Percentiles rank a stretch among this genome's conserved stretches.
Conservation (phyloP, 306 rosid genomes). For the Benincasa hispida region DNA sequence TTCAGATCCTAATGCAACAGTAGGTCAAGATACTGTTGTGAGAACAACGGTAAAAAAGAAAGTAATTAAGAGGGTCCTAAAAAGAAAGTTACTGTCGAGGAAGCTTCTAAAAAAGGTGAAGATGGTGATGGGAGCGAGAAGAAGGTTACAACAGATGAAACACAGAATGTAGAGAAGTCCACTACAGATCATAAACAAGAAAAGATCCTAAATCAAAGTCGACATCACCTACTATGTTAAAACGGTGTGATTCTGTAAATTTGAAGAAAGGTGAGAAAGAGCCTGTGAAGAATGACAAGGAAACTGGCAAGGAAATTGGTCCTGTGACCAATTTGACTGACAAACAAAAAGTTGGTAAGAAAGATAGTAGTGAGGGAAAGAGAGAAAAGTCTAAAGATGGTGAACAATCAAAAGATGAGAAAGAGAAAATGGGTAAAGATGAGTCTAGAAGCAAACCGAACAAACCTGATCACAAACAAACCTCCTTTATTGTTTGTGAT, state of each 20-base stretch:
- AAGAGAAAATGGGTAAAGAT: conserved; percentile 39
- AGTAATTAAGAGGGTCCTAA: conserved; percentile 78
- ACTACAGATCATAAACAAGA: conserved; percentile 29
- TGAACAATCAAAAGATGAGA: conserved; percentile 56
- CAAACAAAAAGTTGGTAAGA: conserved; percentile 33
- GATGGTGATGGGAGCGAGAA: conserved; percentile 22
- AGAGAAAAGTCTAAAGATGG: conserved; percentile 42
- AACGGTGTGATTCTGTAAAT: conserved; percentile 21
- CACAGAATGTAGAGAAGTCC: conserved; percentile 25
- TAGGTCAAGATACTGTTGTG: conserved; percentile 18
- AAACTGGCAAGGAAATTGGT: conserved; percentile 27
- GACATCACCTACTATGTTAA: conserved; percentile 24
- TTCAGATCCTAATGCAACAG: conserved; percentile 29
- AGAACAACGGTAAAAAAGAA: conserved; percentile 66
- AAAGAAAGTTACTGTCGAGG: conserved; percentile 41
- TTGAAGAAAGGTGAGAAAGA: conserved; percentile 30
- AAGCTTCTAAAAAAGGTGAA: conserved; percentile 23
- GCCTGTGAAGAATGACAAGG: conserved; percentile 44
- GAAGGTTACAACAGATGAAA: conserved; percentile 20
- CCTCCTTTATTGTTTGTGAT: too few species aligned
- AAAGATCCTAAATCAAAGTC: conserved; percentile 34
- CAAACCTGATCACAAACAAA: too few species aligned
- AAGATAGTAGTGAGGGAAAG: conserved; percentile 24
- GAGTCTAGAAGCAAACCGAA: conserved; percentile 52
- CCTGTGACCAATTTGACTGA: conserved; percentile 23